Evolutionary conservation across 177 flowering plant species (phyloP), one percentile per base, ranked within the genome.

Genomic region (Vitis hybrid): DNA sequence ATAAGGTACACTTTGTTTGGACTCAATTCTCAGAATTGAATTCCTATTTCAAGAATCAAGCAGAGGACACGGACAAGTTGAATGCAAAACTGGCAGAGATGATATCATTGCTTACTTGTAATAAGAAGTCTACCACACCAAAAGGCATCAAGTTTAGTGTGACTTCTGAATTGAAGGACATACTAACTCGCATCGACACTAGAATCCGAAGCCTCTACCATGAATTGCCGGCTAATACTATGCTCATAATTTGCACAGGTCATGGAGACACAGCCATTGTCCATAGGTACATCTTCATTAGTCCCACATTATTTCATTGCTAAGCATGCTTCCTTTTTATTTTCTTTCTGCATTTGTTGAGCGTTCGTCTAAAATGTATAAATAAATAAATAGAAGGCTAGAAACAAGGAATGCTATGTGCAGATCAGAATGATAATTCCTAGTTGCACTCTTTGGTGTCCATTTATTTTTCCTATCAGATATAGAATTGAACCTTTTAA

Each of bases 191-290:
- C 17, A 73, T 89, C 59, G 83, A 96, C 80, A 66, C 80, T 55
- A 79, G 89, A 76, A 77, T 94, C 51, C 80, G 75, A 54, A 81
- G 75, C 65, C 77, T 96, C 6, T 79, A 88, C 54, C 26, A 76
- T 13, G 72, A 76, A 15, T 81, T 96, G 70, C 97, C 98, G 1
- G 65, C 74, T 6, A 96, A 96, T 77, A 60, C 92, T 26, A 89
- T 96, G 99, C 79, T 96, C 51, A 86, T 96, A 70, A 74, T 91
- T 50, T 96, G 91, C 79, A 92, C 97, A 5, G 99, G 99, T 70
- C 99, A 94, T 77, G 99, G 99, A 66, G 89, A 96, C 80, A 91
- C 86, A 63, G 90, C 93, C 67, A 72, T 82, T 57, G 88, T 92
- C 32, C 91, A 81, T 21, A 91, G 97, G 99, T 96, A 82, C 8